Evolutionary conservation across 768 basidiomycete genomes (phyloP).

Genomic region (Tylopilus felleus): DNA sequence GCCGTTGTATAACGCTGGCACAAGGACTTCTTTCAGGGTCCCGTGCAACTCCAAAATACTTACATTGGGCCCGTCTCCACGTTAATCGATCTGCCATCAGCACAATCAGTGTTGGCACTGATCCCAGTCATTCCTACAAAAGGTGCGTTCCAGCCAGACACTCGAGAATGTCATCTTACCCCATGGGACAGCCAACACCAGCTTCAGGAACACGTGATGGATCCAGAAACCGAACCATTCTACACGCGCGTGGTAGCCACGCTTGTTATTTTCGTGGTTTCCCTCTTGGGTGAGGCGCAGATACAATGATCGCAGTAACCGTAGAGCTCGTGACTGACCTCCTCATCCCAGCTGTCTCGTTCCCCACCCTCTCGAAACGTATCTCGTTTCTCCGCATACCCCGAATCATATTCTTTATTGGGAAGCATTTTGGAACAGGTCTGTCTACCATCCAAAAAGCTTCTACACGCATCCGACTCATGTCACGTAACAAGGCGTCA

Average conservation of each 20-base stretch:
- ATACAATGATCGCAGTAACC: neutral
- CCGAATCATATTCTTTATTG: constrained; percentile 71
- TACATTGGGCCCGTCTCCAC: neutral
- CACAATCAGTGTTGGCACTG: neutral
- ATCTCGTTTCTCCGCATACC: constrained; percentile 57
- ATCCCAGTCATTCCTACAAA: neutral
- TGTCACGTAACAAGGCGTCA: constrained; percentile 51
- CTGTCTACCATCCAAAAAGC: neutral
- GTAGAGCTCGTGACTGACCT: neutral
- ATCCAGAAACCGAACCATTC: neutral
- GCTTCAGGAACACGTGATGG: neutral
- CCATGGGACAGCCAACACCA: neutral
- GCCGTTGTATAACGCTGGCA: neutral
- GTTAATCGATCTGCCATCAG: too few species aligned
- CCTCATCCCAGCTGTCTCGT: constrained; percentile 54
- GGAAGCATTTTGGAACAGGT: constrained; percentile 85
- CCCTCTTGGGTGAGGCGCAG: constrained; percentile 56
- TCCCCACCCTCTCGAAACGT: constrained; percentile 62
- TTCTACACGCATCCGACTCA: neutral
- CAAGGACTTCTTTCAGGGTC: neutral
- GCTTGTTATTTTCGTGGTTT: constrained; percentile 53
- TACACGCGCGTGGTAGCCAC: constrained; percentile 15
- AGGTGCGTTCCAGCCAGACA: neutral
- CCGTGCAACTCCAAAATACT: neutral
- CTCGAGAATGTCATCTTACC: neutral